These are phyloP conservation scores for Colletotrichum plurivorum DNA, from an alignment of 2,329 filamentous ascomycete species.

Conservation along the genomic window DNA sequence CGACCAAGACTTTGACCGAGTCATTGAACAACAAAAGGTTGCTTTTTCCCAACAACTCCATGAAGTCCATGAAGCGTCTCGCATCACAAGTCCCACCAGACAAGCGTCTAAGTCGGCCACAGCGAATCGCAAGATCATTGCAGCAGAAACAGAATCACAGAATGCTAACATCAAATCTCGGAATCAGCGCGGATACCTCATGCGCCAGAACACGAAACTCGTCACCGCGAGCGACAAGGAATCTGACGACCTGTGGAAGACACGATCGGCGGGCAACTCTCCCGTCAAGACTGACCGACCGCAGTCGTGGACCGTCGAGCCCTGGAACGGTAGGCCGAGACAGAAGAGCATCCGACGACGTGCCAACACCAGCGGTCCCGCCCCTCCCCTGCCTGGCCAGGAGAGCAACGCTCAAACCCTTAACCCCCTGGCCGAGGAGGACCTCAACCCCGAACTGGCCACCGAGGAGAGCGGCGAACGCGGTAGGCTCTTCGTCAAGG, in stretches of 20 bases:
- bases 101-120: conserved; percentile 58
- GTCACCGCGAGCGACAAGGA: conserved; percentile 91
- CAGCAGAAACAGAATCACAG: conserved; percentile 41
- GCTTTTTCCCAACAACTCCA: conserved; percentile 59
- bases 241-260: conserved; percentile 66
- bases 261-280: conserved; percentile 76
- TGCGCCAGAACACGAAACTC: conserved; percentile 98
- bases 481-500: conserved; percentile 95
- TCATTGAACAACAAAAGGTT: conserved; percentile 98
- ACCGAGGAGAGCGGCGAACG: conserved; percentile 87
- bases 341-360: conserved; percentile 74
- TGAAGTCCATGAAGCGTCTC: conserved; percentile 41
- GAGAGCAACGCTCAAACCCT: conserved; percentile 82
- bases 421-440: conserved; percentile 78
- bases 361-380: conserved; percentile 69
- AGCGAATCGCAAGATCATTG: background rate
- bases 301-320: conserved; percentile 96
- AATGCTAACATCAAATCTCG: conserved; percentile 75
- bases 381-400: conserved; percentile 89
- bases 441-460: conserved; percentile 67
- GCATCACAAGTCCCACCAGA: conserved; percentile 51
- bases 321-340: conserved; percentile 89
- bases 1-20: conserved; percentile 92
- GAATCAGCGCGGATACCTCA: conserved; percentile 95
- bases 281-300: conserved; percentile 83